Conservation (phyloP, 164 flowering plant genomes). For the Magnolia officinalis region DNA sequence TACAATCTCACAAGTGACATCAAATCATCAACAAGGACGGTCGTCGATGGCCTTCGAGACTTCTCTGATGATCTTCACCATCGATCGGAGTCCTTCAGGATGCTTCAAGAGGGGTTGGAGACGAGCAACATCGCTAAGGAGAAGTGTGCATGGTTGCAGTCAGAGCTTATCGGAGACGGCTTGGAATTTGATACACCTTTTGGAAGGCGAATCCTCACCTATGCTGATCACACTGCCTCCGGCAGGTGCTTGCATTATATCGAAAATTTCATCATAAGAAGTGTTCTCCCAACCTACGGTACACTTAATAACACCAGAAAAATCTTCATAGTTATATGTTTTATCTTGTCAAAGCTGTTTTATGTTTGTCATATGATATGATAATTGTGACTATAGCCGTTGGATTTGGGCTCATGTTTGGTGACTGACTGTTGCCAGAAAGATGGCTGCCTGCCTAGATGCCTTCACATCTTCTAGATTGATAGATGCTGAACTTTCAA, state of each 20-base stretch:
- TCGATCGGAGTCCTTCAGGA: neutral
- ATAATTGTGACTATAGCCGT: too few relatives aligned
- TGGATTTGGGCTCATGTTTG: too few relatives aligned
- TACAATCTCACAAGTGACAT: neutral
- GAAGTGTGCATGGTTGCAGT: slow-evolving; percentile 6
- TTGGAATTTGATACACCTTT: slow-evolving; percentile 13
- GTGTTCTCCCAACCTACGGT: slow-evolving; percentile 21
- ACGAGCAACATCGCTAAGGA: neutral
- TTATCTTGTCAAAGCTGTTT: too few relatives aligned
- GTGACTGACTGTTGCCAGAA: too few relatives aligned
- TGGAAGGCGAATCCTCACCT: slow-evolving; percentile 15
- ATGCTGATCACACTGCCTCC: slow-evolving; percentile 17
- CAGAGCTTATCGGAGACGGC: slow-evolving; percentile 6
- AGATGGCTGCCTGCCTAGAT: too few relatives aligned
- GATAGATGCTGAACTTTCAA: too few relatives aligned
- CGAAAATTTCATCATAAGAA: slow-evolving; percentile 13
- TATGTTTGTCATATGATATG: too few relatives aligned
- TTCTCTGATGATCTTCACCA: neutral
- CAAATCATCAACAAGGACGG: neutral
- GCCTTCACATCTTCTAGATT: too few relatives aligned
- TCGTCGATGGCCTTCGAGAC: neutral
- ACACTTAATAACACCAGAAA: neutral
- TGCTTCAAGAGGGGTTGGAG: neutral
- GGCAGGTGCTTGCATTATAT: slow-evolving; percentile 16
- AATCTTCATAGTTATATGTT: too few relatives aligned